Base-by-base conservation (phyloP, 2,329 filamentous ascomycete genomes). In the Aspergillus fumigatus region DNA sequence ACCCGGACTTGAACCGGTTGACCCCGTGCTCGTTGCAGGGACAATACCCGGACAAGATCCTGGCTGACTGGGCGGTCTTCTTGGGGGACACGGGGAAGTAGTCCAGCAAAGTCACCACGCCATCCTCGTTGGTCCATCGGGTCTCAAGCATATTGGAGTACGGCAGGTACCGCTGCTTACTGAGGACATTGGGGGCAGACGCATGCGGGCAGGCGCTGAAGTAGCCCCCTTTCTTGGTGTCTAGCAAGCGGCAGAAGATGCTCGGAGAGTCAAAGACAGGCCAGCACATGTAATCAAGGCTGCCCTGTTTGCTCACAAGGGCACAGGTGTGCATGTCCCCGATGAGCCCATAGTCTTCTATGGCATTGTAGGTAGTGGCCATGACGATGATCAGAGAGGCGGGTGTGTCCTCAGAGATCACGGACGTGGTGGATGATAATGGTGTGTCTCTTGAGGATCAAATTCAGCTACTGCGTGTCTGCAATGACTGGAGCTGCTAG, bases 311-410 rank as follows among this genome's bases (percentile, higher is more conserved):
- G 62, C 86, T 88, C 23, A 89, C 81, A n/a, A 90, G 76, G 14
- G 88, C 88, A 75, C 87, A 89, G 1, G 88, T 92, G 65, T 86
- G 82, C 88, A 92, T 90, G 67, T 91, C 90, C 25, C 88, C 88
- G 65, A 92, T 89, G 72, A 92, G 82, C 54, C 88, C 88, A 79
- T 91, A 91, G 72, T 91, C 84, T 68, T 91, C 88, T 62, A 90
- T 88, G 49, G 72, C 68, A 55, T 62, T 65, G 53, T 73, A 73
- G 27, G 50, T 47, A 7, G 50, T 52, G 14, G 43, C 21, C 43
- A 47, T 47, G 43, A 14, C 43, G 21, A 47, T 47, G 43, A 47
- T 47, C 19, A 47, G 43, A 17, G 21, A 23, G 11, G 14, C 10
- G 21, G 23, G 4, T 14, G 4, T 14, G 43, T 14, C 14, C 14